Evolutionary conservation across 1,284 basidiomycete genomes (phyloP).

Genomic region (Sanghuangporus baumii): DNA sequence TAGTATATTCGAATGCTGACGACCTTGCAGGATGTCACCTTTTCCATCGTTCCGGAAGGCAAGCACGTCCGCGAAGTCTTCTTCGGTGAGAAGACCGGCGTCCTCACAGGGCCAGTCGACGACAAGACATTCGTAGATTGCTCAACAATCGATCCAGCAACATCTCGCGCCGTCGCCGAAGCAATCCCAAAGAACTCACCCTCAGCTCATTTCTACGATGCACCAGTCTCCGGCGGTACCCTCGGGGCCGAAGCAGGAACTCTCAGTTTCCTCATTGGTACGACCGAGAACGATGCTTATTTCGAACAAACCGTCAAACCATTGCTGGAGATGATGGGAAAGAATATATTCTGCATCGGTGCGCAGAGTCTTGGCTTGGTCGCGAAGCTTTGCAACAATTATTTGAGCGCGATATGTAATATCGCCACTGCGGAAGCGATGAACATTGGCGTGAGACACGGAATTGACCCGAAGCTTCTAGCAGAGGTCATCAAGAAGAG

Average conservation of each 20-base stretch:
- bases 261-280: slow-evolving; percentile 19
- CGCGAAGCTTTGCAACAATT: slow-evolving; percentile 21
- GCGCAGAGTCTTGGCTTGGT: slow-evolving; percentile 18
- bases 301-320: slow-evolving; percentile 14
- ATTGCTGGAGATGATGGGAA: slow-evolving; percentile 19
- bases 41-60: slow-evolving; percentile 20
- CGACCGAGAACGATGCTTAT: slow-evolving; percentile 7
- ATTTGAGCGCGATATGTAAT: slow-evolving; percentile 18
- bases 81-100: slow-evolving; percentile 13
- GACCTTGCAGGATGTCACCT: slow-evolving; percentile 12
- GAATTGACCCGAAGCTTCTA: slow-evolving; percentile 19
- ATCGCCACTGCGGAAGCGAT: slow-evolving; percentile 22
- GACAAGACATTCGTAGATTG: slow-evolving; percentile 18
- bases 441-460: slow-evolving; percentile 21
- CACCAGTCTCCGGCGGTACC: slow-evolving; percentile 21
- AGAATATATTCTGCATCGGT: slow-evolving; percentile 17
- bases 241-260: slow-evolving; percentile 19
- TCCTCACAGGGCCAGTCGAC: slow-evolving; percentile 15
- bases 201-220: slow-evolving; percentile 20
- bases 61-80: slow-evolving; percentile 19
- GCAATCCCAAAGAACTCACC: slow-evolving; percentile 14
- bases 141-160: slow-evolving; percentile 21
- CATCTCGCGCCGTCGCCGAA: slow-evolving; percentile 20
- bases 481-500: slow-evolving; percentile 19
- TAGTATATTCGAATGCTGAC: not conserved